Base-by-base conservation (phyloP, 1,139 yeast genomes). In the Pichia sp. region DNA sequence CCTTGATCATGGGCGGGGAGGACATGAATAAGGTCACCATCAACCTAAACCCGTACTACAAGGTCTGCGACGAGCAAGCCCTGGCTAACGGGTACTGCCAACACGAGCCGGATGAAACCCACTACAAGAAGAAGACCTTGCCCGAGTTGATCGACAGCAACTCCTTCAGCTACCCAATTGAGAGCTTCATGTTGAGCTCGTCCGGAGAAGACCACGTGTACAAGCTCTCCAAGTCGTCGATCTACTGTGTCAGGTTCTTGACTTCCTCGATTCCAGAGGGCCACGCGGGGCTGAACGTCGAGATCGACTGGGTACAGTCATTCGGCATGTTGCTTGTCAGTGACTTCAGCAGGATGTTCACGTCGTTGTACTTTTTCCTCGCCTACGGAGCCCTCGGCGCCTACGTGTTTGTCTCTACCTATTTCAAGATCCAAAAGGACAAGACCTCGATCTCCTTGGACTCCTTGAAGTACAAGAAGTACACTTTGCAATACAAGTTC, bases 21-120 rank as follows among this genome's bases (percentile, higher is more conserved):
- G 69, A 66, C 50, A 50, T 66, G 41, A 53, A 56, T 33, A 58
- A 61, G 17, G 55, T 64, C 12, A 55, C 55, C 44, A 56, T 66
- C 31, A 66, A 62, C 9, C 52, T 61, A 2, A 48, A 60, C 9
- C 65, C 71, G 9, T 50, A 50, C 44, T 57, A 61, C 45, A 66
- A 66, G 54, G 61, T 68, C 31, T 68, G 71, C 56, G 71, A 68
- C 51, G 70, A 66, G 54, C 49, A 54, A 36, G 63, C 70, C 1
- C 17, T 60, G 27, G 55, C 56, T 10, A 38, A 46, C 2, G 58
- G 60, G 6, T 51, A 59, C 41, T 67, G 70, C 53, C 53, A 59
- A 4, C 65, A 60, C 44, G 57, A 60, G 2, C 14, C 58, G 3
- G 57, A 50, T 33, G 61, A 59, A 1, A 50, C 55, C 31, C 47